These are phyloP conservation scores for Babesia ovata DNA, from an alignment of 169 alveolate genomes.

Conservation along the genomic window DNA sequence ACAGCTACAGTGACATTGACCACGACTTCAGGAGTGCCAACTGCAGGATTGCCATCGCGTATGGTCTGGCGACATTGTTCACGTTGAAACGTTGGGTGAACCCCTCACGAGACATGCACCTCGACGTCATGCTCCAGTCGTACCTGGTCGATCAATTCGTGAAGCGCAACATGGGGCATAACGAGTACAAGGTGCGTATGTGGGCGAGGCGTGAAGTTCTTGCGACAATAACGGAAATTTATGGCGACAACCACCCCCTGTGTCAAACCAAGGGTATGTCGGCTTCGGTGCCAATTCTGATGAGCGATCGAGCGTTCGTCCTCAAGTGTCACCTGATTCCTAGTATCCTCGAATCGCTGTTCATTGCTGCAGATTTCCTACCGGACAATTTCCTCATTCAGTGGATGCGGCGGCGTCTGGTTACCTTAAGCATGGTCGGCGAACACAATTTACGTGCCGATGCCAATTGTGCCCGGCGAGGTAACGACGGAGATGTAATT, in stretches of 20 bases:
- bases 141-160: slow-evolving; percentile 63
- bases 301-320: slow-evolving; percentile 29
- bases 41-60: slow-evolving; percentile 32
- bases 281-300: slow-evolving; percentile 28
- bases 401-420: slow-evolving; percentile 13
- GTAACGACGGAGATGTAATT: not conserved
- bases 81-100: slow-evolving; percentile 22
- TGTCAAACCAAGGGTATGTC: slow-evolving; percentile 12
- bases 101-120: slow-evolving; percentile 60
- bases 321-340: slow-evolving; percentile 62
- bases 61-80: slow-evolving; percentile 48
- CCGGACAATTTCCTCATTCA: slow-evolving; percentile 39
- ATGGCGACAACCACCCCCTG: slow-evolving; percentile 62
- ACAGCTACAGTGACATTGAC: slow-evolving; percentile 55
- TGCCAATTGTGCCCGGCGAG: not conserved
- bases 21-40: slow-evolving; percentile 58
- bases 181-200: slow-evolving; percentile 38
- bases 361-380: slow-evolving; percentile 34
- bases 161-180: slow-evolving; percentile 50
- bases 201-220: slow-evolving; percentile 62
- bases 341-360: slow-evolving; percentile 28
- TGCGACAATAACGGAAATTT: slow-evolving; percentile 57
- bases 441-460: not conserved
- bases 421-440: slow-evolving; percentile 1
- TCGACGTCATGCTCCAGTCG: slow-evolving; percentile 61